Conservation (phyloP, 306 rosid species). For the Potentilla sterilis region DNA sequence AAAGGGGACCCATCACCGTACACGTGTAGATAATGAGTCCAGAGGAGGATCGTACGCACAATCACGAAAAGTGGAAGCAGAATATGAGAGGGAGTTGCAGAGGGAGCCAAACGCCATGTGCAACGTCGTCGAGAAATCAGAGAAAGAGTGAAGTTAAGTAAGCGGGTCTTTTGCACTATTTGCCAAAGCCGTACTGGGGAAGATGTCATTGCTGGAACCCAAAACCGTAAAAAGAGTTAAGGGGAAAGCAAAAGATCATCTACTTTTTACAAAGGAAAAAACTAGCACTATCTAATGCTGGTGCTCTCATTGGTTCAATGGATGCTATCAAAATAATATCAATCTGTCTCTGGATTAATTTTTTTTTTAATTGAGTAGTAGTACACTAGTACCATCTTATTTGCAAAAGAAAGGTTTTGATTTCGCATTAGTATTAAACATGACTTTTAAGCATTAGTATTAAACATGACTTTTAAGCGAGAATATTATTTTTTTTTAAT, state of each 20-base stretch:
- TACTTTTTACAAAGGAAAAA: conserved; percentile 17
- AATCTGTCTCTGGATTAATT: too few species aligned
- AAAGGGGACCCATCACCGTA: conserved; percentile 29
- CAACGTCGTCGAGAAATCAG: conserved; percentile 13
- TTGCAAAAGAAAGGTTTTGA: neutral
- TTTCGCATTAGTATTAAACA: neutral
- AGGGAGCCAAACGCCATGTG: conserved; percentile 45
- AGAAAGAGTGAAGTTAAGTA: neutral
- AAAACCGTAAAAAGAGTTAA: neutral
- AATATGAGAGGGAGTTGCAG: conserved; percentile 2
- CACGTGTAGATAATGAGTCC: conserved; percentile 43
- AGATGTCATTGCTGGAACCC: conserved; percentile 4
- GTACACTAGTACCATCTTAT: neutral
- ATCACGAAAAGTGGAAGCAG: conserved; percentile 26
- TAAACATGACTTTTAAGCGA: too few species aligned
- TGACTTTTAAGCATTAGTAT: too few species aligned
- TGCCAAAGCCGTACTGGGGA: conserved; percentile 29
- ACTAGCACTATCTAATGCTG: neutral
- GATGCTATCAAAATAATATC: neutral
- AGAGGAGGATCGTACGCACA: conserved; percentile 32
- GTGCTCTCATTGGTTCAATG: neutral
- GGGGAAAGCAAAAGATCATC: neutral
- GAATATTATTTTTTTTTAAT: too few species aligned
- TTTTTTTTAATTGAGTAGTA: too few species aligned
- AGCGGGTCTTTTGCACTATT: conserved; percentile 22